A percentile compares a stretch with the other conserved stretches of the same genome.
Conservation (phyloP, 2,329 filamentous ascomycete species). For the Aspergillus aculeatus region DNA sequence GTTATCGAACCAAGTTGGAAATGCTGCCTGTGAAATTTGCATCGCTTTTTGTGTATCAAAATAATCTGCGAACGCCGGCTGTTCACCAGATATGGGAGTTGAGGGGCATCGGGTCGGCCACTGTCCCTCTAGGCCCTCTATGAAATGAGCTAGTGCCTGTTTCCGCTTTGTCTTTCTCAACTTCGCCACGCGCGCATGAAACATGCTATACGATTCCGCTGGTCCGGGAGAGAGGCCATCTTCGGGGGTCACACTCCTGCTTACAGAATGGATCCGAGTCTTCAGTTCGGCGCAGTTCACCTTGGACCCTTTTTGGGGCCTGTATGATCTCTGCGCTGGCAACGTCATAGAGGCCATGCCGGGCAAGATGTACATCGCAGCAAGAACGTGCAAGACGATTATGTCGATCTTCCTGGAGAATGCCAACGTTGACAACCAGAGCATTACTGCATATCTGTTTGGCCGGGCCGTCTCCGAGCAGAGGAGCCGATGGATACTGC, state of each 20-base stretch:
- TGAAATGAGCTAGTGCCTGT: constrained; percentile 4
- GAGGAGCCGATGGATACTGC: constrained; percentile 20
- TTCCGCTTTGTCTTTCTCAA: constrained; percentile 8
- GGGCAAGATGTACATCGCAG: constrained; percentile 17
- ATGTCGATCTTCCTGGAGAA: constrained; percentile 25
- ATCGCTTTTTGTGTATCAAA: constrained; percentile 17
- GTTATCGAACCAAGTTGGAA: constrained; percentile 30
- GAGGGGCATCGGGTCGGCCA: constrained; percentile 20
- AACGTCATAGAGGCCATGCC: constrained; percentile 8
- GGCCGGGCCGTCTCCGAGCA: constrained; percentile 5
- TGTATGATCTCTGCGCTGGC: constrained; percentile 12
- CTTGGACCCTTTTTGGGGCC: constrained; percentile 7
- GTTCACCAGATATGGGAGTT: constrained; percentile 14
- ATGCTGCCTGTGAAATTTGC: constrained; percentile 6
- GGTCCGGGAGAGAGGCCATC: not conserved
- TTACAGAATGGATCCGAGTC: constrained; percentile 1
- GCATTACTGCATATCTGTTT: constrained; percentile 29
- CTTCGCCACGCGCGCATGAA: constrained; percentile 11
- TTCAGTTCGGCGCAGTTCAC: not conserved
- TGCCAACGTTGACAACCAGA: constrained; percentile 29
- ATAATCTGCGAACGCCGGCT: constrained; percentile 18
- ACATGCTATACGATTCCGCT: constrained; percentile 7
- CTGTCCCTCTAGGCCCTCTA: constrained; percentile 11
- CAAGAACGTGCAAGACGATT: constrained; percentile 22
- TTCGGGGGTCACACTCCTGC: constrained; percentile 12